Evolutionary conservation across 208 protist species (phyloP), one percentile per base, ranked within the genome.

Genomic region (Crithidia acanthocephali): DNA sequence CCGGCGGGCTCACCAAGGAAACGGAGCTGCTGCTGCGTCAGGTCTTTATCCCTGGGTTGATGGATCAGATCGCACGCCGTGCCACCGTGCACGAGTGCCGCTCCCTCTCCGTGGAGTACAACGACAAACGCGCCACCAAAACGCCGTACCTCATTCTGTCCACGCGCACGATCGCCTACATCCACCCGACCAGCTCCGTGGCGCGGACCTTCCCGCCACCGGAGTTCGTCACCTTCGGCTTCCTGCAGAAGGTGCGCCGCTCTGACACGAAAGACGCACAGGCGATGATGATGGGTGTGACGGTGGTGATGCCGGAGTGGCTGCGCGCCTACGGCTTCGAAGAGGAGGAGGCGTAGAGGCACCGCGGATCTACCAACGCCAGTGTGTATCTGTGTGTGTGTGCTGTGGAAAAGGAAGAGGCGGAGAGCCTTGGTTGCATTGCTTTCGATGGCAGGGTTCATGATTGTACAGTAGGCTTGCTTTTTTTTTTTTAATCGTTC

Each of bases 51-150:
- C 80, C 81, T 51, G 94, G 94, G 1, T 72, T 97, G 59, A 57
- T 94, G 37, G 94, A 97, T 80, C 91, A 97, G 48, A 80, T 97
- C 20, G 91, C 91, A 0, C 77, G 94, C 37, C 84, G 88, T 11
- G 94, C 94, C 11, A 96, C 87, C 20, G 81, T 94, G 68, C 88
- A 95, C 42, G 94, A 97, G 75, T 96, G 94, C 68, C 88, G 87
- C 53, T 81, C 85, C 11, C 74, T 87, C 61, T 85, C 82, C 23
- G 90, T 95, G n/a, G 85, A 93, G 66, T 95, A 95, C 74, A 91
- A 86, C 45, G 86, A 92, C 70, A 90, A 92, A 58, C 81, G 88
- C 22, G 87, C 92, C 20, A 90, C 80, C n/a, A 81, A 84, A 42
- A 76, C 88, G 18, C 90, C 94, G 15, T 97, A 97, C 65, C 61